Evolutionary conservation across 306 rosid genomes (phyloP).

Genomic region (Fragaria nilgerrensis): DNA sequence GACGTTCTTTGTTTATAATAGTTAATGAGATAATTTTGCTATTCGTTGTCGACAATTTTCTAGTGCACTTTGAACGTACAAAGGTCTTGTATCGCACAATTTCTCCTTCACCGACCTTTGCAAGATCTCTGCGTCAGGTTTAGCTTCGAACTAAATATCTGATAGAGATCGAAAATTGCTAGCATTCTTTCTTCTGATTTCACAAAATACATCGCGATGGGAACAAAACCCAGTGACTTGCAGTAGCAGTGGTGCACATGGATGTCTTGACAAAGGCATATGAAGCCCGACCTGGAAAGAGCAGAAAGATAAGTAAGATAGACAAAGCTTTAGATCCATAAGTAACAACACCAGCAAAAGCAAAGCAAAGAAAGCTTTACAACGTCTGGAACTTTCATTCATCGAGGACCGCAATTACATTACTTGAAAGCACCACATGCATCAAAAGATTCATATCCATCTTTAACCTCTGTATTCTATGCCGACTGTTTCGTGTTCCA

Average conservation of each 20-base stretch:
- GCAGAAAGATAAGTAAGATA: not conserved
- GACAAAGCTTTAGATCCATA: conserved; percentile 9
- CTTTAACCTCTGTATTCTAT: conserved; percentile 6
- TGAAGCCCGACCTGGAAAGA: conserved; percentile 28
- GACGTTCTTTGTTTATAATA: not conserved
- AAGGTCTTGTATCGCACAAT: not conserved
- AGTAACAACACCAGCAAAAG: conserved; percentile 3
- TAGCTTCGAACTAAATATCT: not conserved
- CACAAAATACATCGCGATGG: not conserved
- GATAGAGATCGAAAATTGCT: not conserved
- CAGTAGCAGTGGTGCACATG: conserved; percentile 13
- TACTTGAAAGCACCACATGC: conserved; percentile 6
- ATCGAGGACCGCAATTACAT: conserved; percentile 19
- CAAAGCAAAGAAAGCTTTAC: conserved; percentile 1
- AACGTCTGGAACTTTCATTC: not conserved
- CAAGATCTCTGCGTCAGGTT: no score
- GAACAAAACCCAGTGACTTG: not conserved
- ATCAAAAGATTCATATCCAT: not conserved
- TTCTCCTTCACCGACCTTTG: not conserved
- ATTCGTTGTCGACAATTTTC: no score
- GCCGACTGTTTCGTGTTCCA: not conserved
- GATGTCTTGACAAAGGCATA: conserved; percentile 26
- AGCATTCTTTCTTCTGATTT: not conserved
- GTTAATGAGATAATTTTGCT: no score
- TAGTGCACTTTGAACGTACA: not conserved